A percentile compares a stretch with the other conserved stretches of the same genome.
Evolutionary conservation across 2,329 filamentous ascomycete genomes (phyloP).

Genomic region (Endothia cerciana): DNA sequence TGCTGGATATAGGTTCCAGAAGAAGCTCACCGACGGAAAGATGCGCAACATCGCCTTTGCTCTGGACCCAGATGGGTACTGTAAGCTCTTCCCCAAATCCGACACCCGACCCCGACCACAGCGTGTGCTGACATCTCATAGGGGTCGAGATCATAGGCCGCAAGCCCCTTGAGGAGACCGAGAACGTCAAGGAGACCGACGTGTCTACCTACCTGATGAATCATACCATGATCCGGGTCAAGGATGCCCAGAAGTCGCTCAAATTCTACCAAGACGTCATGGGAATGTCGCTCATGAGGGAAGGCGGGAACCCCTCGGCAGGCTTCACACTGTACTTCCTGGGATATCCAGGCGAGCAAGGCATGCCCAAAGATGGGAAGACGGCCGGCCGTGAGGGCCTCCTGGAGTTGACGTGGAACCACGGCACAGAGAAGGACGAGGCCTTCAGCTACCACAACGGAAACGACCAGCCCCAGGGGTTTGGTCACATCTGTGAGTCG

Average conservation of each 20-base stretch:
- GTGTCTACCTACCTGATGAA: slow-evolving; percentile 78
- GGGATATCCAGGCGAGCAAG: slow-evolving; percentile 69
- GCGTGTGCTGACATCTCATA: slow-evolving; percentile 1
- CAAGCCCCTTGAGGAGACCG: slow-evolving; percentile 72
- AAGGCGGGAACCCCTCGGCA: slow-evolving; percentile 67
- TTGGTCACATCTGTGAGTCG: slow-evolving; percentile 83
- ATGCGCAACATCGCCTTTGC: slow-evolving; percentile 91
- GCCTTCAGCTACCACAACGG: slow-evolving; percentile 89
- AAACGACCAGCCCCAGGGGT: slow-evolving; percentile 89
- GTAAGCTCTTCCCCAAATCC: slow-evolving; percentile 37
- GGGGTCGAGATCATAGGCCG: slow-evolving; percentile 78
- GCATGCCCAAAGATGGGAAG: slow-evolving; percentile 55
- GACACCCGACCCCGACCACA: not conserved
- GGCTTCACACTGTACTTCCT: slow-evolving; percentile 94
- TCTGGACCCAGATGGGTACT: slow-evolving; percentile 85
- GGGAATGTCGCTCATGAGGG: slow-evolving; percentile 84
- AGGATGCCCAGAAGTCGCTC: slow-evolving; percentile 73
- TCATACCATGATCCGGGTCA: slow-evolving; percentile 94
- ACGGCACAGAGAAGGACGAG: slow-evolving; percentile 83
- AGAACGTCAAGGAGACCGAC: slow-evolving; percentile 73
- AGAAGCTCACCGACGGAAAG: slow-evolving; percentile 85
- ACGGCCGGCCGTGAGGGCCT: slow-evolving; percentile 77
- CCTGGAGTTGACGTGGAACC: slow-evolving; percentile 87
- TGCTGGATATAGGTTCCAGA: slow-evolving; percentile 91
- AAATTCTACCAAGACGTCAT: slow-evolving; percentile 84